Conservation (phyloP, 2,329 filamentous ascomycete species). For the Diaporthe citriasiana region DNA sequence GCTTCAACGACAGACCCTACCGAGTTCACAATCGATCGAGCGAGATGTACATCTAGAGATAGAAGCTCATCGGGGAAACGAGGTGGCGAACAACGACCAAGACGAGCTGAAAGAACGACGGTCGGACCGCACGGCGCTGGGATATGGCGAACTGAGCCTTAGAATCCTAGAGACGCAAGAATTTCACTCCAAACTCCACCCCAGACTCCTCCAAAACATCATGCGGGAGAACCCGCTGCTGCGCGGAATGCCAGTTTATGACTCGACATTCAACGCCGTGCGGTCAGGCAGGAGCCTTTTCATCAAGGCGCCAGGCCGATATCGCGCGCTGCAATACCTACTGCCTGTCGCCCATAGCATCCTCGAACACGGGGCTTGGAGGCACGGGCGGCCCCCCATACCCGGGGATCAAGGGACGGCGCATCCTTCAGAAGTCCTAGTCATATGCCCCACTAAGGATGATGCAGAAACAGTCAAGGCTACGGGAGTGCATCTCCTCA, state of each 20-base stretch:
- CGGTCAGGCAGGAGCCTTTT: neutral
- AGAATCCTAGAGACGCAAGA: neutral
- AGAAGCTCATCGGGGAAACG: no score
- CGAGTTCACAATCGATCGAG: no score
- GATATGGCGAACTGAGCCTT: rapidly evolving
- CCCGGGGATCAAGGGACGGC: no score
- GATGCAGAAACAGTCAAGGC: neutral
- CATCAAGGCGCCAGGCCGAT: neutral
- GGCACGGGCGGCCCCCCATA: neutral
- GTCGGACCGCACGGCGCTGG: neutral
- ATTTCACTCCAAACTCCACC: neutral
- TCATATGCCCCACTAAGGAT: neutral
- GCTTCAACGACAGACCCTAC: neutral
- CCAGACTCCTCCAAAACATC: neutral
- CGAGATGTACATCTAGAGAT: neutral
- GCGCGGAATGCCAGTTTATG: slow-evolving; percentile 7
- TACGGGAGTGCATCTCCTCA: neutral
- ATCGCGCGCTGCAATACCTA: neutral
- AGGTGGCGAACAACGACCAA: no score
- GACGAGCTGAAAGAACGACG: no score
- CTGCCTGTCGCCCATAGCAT: neutral
- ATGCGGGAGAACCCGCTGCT: neutral
- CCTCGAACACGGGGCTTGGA: neutral
- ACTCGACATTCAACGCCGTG: neutral
- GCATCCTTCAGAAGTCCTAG: neutral